A percentile compares a stretch with the other conserved stretches of the same genome.
Evolutionary conservation across 31 red algal genomes (phyloP).

Genomic region (Endocladia muricata): DNA sequence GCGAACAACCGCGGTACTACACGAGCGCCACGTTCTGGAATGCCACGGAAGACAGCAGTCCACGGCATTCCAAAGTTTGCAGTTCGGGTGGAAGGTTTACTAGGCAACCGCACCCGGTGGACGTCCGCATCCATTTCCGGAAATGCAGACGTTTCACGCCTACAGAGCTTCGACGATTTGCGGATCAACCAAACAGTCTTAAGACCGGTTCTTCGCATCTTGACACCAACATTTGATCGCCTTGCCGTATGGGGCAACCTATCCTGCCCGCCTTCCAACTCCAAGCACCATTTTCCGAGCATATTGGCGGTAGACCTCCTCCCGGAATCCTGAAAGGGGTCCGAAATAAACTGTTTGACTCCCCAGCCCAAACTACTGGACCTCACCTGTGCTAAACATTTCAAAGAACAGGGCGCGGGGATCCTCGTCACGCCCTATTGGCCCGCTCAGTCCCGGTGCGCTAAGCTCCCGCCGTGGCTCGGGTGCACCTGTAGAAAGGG

Average conservation of each 20-base stretch:
- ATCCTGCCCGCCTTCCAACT: neutral
- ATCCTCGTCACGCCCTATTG: neutral
- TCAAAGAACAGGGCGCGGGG: neutral
- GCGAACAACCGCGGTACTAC: no score
- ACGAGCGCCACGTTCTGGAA: no score
- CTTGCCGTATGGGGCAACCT: neutral
- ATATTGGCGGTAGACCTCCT: neutral
- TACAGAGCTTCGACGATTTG: no score
- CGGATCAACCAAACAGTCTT: no score
- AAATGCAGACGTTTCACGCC: no score
- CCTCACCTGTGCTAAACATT: neutral
- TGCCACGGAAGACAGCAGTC: no score
- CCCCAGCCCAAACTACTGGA: neutral
- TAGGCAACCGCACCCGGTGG: no score
- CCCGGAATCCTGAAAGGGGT: neutral
- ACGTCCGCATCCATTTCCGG: no score
- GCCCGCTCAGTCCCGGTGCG: neutral
- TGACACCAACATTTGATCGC: neutral
- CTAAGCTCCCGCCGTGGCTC: neutral
- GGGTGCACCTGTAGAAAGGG: neutral
- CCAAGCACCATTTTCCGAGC: neutral
- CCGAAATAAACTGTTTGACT: constrained; percentile 4
- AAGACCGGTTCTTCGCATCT: no score
- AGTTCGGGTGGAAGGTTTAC: no score
- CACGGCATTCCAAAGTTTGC: no score